Base-by-base conservation (phyloP, 805 yeast genomes). In the Cephaloascus fragrans region DNA sequence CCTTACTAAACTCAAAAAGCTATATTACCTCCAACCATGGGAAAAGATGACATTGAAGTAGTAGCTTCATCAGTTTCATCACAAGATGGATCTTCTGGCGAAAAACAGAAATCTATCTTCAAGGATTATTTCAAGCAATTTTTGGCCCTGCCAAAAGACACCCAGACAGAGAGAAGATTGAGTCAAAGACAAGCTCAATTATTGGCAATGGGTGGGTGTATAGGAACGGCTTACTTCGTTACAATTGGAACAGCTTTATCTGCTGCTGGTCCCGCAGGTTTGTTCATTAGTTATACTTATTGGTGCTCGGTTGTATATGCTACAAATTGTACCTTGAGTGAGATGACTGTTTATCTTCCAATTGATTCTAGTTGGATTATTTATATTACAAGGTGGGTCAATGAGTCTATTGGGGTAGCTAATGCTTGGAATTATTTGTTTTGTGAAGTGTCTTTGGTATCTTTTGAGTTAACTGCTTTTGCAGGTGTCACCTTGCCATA, bases 331-430 rank as follows among this genome's bases (percentile, higher is more conserved):
- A 48, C 38, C 46, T 46, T 36, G 45, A 49, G 19, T 50, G 66
- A 60, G 42, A 60, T 61, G 66, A 55, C 63, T 41, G 48, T 61
- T 3, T 61, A 46, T 35, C 49, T 4, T 50, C 49, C 23, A 53
- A 56, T 59, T 32, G 55, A 56, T 37, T 64, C 65, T 17, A 44
- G 60, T 5, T 59, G 58, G 33, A 48, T 58, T 39, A 62, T 57
- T 39, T 59, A 41, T 43, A 47, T 57, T 15, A 59, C 63, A 10
- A 48, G 64, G 35, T 58, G 55, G 56, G 53, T 61, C 14, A 63
- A 60, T 40, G 63, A 63, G 1, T 64, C 64, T 19, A 44, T 59
- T 45, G 66, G 64, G 2, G 60, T 60, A 46, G 59, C 64, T 26
- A 48, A 53, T 41, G 53, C 59, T 10, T 46, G 57, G 31, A 55